A percentile compares a stretch with the other conserved stretches of the same genome.
Evolutionary conservation across 2,329 filamentous ascomycete species (phyloP).

Genomic region (Apiospora hydei): DNA sequence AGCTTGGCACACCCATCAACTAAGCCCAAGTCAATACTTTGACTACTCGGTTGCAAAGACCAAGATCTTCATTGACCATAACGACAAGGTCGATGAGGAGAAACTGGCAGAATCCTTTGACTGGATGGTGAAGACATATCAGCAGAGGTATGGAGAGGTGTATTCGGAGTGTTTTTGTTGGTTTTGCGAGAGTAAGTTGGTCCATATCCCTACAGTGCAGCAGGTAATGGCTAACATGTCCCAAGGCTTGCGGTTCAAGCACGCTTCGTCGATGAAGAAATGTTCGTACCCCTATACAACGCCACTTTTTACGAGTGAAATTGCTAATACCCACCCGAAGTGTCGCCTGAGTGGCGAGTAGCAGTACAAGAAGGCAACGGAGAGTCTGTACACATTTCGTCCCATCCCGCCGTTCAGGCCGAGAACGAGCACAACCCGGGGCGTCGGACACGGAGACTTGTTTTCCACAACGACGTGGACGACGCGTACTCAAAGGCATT

Average conservation of each 20-base stretch:
- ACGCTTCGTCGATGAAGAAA: constrained; percentile 20
- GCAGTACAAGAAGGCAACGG: constrained; percentile 13
- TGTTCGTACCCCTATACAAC: not conserved
- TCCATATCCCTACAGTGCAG: too few relatives aligned
- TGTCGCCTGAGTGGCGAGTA: constrained; percentile 1
- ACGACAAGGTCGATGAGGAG: constrained; percentile 77
- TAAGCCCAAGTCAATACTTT: constrained; percentile 68
- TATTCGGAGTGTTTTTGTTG: constrained; percentile 79
- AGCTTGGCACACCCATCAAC: constrained; percentile 80
- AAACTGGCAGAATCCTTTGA: constrained; percentile 69
- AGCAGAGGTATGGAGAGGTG: constrained; percentile 65
- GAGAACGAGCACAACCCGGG: constrained; percentile 13
- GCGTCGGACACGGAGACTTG: constrained; percentile 20
- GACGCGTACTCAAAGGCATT: constrained; percentile 8
- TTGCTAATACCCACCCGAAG: not conserved
- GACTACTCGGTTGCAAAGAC: constrained; percentile 55
- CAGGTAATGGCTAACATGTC: not conserved
- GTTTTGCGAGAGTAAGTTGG: constrained; percentile 72
- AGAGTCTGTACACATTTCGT: constrained; percentile 23
- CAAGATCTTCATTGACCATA: constrained; percentile 73
- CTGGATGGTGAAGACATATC: constrained; percentile 73
- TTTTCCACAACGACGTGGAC: constrained; percentile 27
- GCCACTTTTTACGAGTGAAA: not conserved
- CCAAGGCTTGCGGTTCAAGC: constrained; percentile 22
- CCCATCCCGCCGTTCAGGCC: constrained; percentile 23